Evolutionary conservation across 2,329 filamentous ascomycete species (phyloP).

Genomic region (Exserohilum turcica): DNA sequence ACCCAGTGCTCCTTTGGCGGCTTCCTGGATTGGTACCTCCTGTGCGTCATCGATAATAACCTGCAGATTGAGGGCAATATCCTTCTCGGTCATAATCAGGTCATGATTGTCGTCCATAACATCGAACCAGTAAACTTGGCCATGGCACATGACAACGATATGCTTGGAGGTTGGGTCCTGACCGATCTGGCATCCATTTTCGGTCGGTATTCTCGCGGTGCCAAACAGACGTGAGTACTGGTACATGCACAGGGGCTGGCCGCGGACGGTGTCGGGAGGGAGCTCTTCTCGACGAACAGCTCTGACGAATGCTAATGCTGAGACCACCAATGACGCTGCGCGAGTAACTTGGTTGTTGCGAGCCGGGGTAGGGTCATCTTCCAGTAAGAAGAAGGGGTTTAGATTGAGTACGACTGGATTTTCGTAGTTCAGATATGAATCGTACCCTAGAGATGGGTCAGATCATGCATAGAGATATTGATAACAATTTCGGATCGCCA

Average conservation of each 20-base stretch:
- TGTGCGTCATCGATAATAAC: slow-evolving; percentile 90
- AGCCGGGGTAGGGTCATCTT: slow-evolving; percentile 95
- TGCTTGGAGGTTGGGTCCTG: slow-evolving; percentile 94
- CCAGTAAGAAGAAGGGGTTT: slow-evolving; percentile 96
- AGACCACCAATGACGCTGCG: slow-evolving; percentile 88
- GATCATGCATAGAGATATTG: slow-evolving; percentile 17
- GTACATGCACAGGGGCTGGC: slow-evolving; percentile 93
- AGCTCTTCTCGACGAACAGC: slow-evolving; percentile 93
- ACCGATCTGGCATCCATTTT: slow-evolving; percentile 93
- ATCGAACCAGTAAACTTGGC: slow-evolving; percentile 99
- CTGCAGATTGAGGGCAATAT: slow-evolving; percentile 87
- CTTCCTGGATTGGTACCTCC: slow-evolving; percentile 87
- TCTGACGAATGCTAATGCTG: slow-evolving; percentile 87
- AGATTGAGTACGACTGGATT: slow-evolving; percentile 97
- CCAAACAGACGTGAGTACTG: slow-evolving; percentile 96
- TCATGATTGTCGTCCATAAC: slow-evolving; percentile 93
- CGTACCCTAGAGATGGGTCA: slow-evolving; percentile 73
- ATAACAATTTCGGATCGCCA: too few species aligned
- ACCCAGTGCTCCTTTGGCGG: slow-evolving; percentile 91
- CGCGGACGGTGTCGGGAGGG: slow-evolving; percentile 82
- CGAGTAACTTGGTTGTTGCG: slow-evolving; percentile 96
- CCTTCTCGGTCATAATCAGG: slow-evolving; percentile 95
- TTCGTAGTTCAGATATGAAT: slow-evolving; percentile 97
- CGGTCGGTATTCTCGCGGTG: slow-evolving; percentile 90
- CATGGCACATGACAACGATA: slow-evolving; percentile 88